Conservation (phyloP, 1,139 yeast species). For the Chernovozyma sophiae-reginae region DNA sequence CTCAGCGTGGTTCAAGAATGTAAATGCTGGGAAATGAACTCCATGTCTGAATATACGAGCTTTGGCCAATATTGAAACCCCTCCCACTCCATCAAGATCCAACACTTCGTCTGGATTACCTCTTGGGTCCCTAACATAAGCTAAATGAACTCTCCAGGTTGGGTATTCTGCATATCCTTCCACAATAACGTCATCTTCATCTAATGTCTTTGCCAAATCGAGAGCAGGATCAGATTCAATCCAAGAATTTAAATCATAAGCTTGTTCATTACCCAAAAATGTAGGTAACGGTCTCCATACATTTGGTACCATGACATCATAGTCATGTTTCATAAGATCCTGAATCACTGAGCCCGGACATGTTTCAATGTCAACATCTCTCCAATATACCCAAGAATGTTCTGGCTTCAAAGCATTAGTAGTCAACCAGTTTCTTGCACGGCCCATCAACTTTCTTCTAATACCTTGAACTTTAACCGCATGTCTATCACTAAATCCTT, state of each 20-base stretch:
- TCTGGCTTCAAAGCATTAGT: slow-evolving; percentile 74
- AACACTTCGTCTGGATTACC: slow-evolving; percentile 66
- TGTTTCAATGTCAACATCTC: slow-evolving; percentile 85
- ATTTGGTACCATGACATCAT: slow-evolving; percentile 84
- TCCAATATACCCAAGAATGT: slow-evolving; percentile 94
- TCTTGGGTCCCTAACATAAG: slow-evolving; percentile 60
- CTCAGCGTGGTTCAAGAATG: slow-evolving; percentile 86
- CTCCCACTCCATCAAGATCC: slow-evolving; percentile 86
- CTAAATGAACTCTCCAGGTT: slow-evolving; percentile 83
- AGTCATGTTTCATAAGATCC: slow-evolving; percentile 68
- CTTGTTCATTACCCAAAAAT: slow-evolving; percentile 72
- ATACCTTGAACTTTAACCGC: slow-evolving; percentile 89
- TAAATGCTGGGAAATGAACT: slow-evolving; percentile 83
- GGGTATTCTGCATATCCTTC: slow-evolving; percentile 91
- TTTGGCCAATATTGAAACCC: slow-evolving; percentile 79
- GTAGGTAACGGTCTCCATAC: slow-evolving; percentile 86
- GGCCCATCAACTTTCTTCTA: slow-evolving; percentile 81
- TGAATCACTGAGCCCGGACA: slow-evolving; percentile 78
- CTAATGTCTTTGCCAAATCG: slow-evolving; percentile 59
- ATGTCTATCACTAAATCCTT: slow-evolving; percentile 86
- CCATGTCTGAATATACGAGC: slow-evolving; percentile 82
- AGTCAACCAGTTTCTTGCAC: slow-evolving; percentile 86
- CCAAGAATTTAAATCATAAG: slow-evolving; percentile 89
- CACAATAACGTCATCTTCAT: slow-evolving; percentile 83
- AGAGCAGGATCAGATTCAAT: slow-evolving; percentile 70